phyloP scores from a whole-genome alignment of 306 rosid species.

The Pyrus pyrifolia region DNA sequence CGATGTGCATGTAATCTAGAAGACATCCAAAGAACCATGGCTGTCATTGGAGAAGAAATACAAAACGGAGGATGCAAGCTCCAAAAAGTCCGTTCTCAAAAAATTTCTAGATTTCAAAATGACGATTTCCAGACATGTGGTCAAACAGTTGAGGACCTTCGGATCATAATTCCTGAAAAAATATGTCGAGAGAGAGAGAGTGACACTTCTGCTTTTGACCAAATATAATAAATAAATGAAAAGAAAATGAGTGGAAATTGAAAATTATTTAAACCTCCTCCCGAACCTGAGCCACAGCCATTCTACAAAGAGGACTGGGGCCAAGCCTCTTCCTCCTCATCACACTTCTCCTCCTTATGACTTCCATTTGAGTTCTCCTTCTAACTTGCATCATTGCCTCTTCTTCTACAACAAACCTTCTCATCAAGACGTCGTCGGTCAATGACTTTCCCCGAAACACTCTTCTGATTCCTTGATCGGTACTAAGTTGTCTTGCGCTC shows the following conservation, averaged over 20 bases:
- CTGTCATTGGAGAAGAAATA: too few species aligned
- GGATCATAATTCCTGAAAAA: background rate
- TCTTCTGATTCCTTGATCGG: conserved; percentile 43
- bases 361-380: conserved; percentile 84
- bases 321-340: conserved; percentile 68
- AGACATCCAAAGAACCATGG: too few species aligned
- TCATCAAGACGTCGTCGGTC: conserved; percentile 88
- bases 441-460: conserved; percentile 84
- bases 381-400: conserved; percentile 94
- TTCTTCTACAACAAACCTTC: conserved; percentile 82
- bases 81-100: too few species aligned
- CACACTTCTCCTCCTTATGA: conserved; percentile 55
- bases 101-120: background rate
- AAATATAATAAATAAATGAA: too few species aligned
- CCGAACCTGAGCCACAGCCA: conserved; percentile 45
- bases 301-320: conserved; percentile 82
- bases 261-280: background rate
- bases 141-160: background rate
- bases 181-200: background rate
- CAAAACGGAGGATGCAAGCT: too few species aligned
- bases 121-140: too few species aligned
- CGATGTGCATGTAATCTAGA: too few species aligned
- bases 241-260: background rate
- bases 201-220: background rate
- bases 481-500: conserved; percentile 43